These are phyloP conservation scores for Ophiostoma ulmi DNA, from an alignment of 2,329 filamentous ascomycete species.

Conservation along the genomic window DNA sequence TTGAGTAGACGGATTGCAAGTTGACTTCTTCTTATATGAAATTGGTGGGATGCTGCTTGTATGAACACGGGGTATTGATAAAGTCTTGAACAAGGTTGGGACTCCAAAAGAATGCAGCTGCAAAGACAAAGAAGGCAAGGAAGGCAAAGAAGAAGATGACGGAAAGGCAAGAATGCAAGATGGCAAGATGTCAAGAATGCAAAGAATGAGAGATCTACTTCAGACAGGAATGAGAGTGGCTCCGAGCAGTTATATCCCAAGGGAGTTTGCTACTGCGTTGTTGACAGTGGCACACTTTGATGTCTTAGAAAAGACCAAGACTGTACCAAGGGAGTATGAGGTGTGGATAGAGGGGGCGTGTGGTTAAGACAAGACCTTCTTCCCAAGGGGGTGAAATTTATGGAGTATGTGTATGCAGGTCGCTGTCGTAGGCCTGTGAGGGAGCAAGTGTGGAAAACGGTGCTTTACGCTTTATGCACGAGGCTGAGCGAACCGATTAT, in stretches of 20 bases:
- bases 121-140: slow-evolving; percentile 13
- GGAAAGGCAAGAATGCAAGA: not conserved
- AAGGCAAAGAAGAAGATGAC: slow-evolving; percentile 4
- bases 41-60: not conserved
- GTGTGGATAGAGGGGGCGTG: slow-evolving; percentile 10
- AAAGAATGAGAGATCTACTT: slow-evolving; percentile 17
- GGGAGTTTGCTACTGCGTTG: slow-evolving; percentile 22
- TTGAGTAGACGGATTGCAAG: not conserved
- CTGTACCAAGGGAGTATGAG: not conserved
- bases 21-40: slow-evolving; percentile 12
- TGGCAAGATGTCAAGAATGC: not conserved
- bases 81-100: slow-evolving; percentile 17
- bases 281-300: slow-evolving; percentile 23
- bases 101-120: slow-evolving; percentile 8
- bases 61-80: not conserved
- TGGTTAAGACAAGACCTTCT: not conserved
- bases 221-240: slow-evolving; percentile 25
- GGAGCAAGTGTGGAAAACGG: slow-evolving; percentile 9
- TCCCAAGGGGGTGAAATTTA: not conserved
- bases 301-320: slow-evolving; percentile 14
- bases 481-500: slow-evolving; percentile 26
- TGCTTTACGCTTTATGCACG: slow-evolving; percentile 23
- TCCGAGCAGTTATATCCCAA: slow-evolving; percentile 26
- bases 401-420: slow-evolving; percentile 7
- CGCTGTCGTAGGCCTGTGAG: slow-evolving; percentile 5